phyloP scores from a whole-genome alignment of 1,284 basidiomycete species.

The Cryptococcus wingfieldii region DNA sequence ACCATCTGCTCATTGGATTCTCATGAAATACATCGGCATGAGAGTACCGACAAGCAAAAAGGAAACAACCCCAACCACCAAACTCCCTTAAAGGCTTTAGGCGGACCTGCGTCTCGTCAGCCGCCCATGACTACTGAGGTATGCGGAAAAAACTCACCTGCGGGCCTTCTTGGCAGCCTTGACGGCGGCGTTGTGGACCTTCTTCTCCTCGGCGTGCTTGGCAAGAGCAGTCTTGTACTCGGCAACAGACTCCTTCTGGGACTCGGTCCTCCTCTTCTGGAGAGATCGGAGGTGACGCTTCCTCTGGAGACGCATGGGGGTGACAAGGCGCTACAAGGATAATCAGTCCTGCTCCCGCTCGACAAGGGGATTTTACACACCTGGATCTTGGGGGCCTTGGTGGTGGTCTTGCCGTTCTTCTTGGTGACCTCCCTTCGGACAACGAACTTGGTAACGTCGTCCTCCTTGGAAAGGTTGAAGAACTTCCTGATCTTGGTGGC shows the following conservation, averaged over 20 bases:
- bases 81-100: conserved; percentile 4
- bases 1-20: neutral
- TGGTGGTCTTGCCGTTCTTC: conserved; percentile 98
- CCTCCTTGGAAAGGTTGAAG: conserved; percentile 98
- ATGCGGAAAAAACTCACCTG: conserved; percentile 11
- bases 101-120: conserved; percentile 3
- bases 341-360: neutral
- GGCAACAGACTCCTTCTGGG: conserved; percentile 89
- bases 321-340: conserved; percentile 65
- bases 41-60: conserved; percentile 8
- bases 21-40: conserved; percentile 21
- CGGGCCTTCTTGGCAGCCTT: conserved; percentile 48
- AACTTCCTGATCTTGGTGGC: conserved; percentile 94
- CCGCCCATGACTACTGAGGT: neutral
- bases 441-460: conserved; percentile 97
- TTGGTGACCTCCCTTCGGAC: conserved; percentile 84
- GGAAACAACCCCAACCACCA: neutral
- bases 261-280: conserved; percentile 82
- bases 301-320: conserved; percentile 91
- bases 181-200: conserved; percentile 61
- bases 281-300: conserved; percentile 88
- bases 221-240: conserved; percentile 86
- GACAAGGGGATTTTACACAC: conserved; percentile 17
- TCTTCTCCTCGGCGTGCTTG: conserved; percentile 91
- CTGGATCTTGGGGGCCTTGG: conserved; percentile 76